Base-by-base conservation (phyloP, 2,329 filamentous ascomycete species). In the Pyrenochaeta sp. region DNA sequence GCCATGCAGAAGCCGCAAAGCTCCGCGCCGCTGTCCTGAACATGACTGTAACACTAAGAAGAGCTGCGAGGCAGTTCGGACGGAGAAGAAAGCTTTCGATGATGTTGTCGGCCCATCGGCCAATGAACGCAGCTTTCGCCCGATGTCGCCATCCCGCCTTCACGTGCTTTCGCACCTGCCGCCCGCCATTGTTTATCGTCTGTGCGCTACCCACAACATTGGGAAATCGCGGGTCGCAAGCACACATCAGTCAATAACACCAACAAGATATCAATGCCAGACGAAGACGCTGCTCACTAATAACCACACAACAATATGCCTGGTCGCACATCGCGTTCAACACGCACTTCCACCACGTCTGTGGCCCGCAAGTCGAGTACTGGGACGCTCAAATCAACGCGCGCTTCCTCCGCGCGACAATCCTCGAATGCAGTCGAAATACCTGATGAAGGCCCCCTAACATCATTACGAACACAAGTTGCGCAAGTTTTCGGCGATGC, bases 391-490 rank as follows among this genome's bases (percentile, higher is more conserved):
- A 84, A 80, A 71, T 74, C 79, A n/a, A 79, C 80, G 2, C 80
- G 81, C 59, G 73, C 75, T 52, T 80, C 81, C 37, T 72, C 77
- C 24, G 75, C 81, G 22, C 78, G 80, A 65, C 71, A 76, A 50
- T 79, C 78, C 22, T 70, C 78, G 40, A 61, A 74, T 54, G 68
- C 74, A 25, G 67, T 80, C 52, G 78, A 81, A 45, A 73, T 91
- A n/a, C 90, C 91, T 39, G 86, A 90, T 69, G 92, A 97, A 73
- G 85, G 88, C 3, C 86, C 88, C 52, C 83, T 87, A 46, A 92
- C 86, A 56, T 85, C 85, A 15, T 81, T 97, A 66, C 90, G 93
- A 69, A 85, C 84, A 36, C 90, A 91, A 72, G 84, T 97, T 51
- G 90, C 89, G 73, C 73, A 77, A 30, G 74, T 83, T 19, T 85